Conservation (phyloP, 1,284 basidiomycete species). For the Ceratobasidium theobromae region DNA sequence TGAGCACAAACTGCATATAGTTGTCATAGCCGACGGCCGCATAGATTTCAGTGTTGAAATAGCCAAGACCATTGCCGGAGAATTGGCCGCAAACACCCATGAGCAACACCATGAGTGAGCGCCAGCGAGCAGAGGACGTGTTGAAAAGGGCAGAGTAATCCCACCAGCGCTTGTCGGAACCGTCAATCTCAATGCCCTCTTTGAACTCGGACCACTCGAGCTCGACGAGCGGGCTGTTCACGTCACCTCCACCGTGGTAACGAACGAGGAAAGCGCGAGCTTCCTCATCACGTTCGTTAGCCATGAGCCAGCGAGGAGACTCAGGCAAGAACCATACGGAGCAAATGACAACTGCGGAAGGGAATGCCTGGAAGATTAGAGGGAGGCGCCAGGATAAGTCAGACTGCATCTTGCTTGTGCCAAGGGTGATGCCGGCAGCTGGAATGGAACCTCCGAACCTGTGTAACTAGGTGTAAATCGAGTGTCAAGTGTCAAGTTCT, state of each 20-base stretch:
- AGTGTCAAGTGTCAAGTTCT: background rate
- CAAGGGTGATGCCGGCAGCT: conserved; percentile 43
- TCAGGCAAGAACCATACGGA: conserved; percentile 37
- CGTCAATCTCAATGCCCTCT: conserved; percentile 54
- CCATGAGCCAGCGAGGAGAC: conserved; percentile 38
- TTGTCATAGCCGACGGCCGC: conserved; percentile 38
- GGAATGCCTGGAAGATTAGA: conserved; percentile 40
- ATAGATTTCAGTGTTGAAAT: conserved; percentile 46
- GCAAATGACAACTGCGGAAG: conserved; percentile 35
- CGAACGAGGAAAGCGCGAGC: conserved; percentile 39
- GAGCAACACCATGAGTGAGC: conserved; percentile 52
- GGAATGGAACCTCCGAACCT: conserved; percentile 41
- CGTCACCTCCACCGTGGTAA: conserved; percentile 41
- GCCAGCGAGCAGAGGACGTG: conserved; percentile 42
- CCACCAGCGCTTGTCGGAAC: conserved; percentile 64
- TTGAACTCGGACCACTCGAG: conserved; percentile 62
- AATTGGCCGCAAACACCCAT: conserved; percentile 60
- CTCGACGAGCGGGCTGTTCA: conserved; percentile 39
- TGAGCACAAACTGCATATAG: conserved; percentile 53
- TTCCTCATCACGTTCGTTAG: conserved; percentile 37
- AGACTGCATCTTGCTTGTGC: conserved; percentile 40
- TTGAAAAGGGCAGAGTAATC: conserved; percentile 48
- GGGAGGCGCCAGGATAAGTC: conserved; percentile 43
- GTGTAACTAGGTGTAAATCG: conserved; percentile 26
- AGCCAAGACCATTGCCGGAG: conserved; percentile 51